A percentile compares a stretch with the other conserved stretches of the same genome.
These are phyloP conservation scores for Lipomyces anomalus DNA, from an alignment of 805 yeast genomes.

Conservation along the genomic window DNA sequence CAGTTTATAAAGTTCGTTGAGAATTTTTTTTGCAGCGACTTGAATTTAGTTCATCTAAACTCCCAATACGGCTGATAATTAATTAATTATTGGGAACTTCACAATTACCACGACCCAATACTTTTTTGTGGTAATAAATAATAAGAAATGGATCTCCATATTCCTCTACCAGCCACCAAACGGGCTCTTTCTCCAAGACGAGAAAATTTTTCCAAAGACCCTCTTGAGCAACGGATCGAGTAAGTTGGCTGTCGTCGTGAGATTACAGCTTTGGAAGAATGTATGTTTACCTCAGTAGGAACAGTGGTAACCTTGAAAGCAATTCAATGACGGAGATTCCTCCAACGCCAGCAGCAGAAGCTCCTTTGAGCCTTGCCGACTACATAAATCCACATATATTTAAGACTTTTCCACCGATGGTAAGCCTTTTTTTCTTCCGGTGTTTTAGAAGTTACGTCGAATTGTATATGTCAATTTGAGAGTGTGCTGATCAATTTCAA, in stretches of 20 bases:
- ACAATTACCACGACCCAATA: too few relatives aligned
- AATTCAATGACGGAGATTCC: constrained; percentile 1
- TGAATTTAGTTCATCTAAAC: too few relatives aligned
- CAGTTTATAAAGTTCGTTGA: too few relatives aligned
- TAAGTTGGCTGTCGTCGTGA: neutral
- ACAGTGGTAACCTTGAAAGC: neutral
- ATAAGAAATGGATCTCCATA: too few relatives aligned
- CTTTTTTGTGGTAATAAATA: too few relatives aligned
- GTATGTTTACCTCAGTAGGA: neutral
- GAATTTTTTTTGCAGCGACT: too few relatives aligned
- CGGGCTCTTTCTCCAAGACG: constrained; percentile 14
- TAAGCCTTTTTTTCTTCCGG: neutral
- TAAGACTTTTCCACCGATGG: constrained; percentile 13
- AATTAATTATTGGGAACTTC: too few relatives aligned
- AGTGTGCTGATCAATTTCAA: too few relatives aligned
- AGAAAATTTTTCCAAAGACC: constrained; percentile 6
- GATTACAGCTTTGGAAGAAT: neutral
- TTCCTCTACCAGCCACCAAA: constrained; percentile 4
- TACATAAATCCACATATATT: constrained; percentile 15
- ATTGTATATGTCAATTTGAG: too few relatives aligned
- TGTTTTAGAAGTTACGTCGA: neutral
- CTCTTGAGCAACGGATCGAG: constrained; percentile 5
- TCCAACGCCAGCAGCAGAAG: constrained; percentile 17
- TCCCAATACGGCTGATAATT: too few relatives aligned
- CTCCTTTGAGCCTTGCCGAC: constrained; percentile 6